phyloP scores from a whole-genome alignment of 495 filamentous ascomycete genomes.

The Penicillium pancosmium region DNA sequence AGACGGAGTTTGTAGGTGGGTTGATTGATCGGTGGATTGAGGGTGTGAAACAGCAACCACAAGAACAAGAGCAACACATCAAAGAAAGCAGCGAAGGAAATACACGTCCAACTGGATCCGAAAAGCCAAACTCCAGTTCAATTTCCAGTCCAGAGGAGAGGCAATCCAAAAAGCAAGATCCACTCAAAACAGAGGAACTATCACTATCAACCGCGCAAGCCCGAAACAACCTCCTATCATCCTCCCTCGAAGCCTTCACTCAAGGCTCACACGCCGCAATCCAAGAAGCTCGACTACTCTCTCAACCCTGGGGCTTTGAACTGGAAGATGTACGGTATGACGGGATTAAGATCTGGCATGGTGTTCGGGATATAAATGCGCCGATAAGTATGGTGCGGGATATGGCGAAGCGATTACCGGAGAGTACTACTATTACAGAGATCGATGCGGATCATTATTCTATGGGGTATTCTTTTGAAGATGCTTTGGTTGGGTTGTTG shows the following conservation, averaged over 20 bases:
- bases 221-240: background rate
- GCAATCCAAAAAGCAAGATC: background rate
- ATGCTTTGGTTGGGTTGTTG: background rate
- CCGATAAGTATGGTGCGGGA: constrained; percentile 15
- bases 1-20: background rate
- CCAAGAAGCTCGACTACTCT: constrained; percentile 12
- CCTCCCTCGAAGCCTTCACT: constrained; percentile 32
- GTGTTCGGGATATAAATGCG: constrained; percentile 13
- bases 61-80: no score
- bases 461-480: constrained; percentile 2
- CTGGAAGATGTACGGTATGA: constrained; percentile 14
- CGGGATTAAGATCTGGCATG: constrained; percentile 15
- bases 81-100: no score
- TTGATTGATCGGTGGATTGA: constrained; percentile 6
- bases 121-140: no score
- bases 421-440: background rate
- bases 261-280: constrained; percentile 14
- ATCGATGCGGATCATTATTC: constrained; percentile 5
- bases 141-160: background rate
- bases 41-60: background rate
- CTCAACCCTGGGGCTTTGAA: constrained; percentile 13
- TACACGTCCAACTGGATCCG: no score
- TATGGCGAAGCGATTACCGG: constrained; percentile 23
- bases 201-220: constrained; percentile 2
- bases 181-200: background rate